phyloP scores from a whole-genome alignment of 352 stramenopile genomes.

The Phytophthora ramorum region DNA sequence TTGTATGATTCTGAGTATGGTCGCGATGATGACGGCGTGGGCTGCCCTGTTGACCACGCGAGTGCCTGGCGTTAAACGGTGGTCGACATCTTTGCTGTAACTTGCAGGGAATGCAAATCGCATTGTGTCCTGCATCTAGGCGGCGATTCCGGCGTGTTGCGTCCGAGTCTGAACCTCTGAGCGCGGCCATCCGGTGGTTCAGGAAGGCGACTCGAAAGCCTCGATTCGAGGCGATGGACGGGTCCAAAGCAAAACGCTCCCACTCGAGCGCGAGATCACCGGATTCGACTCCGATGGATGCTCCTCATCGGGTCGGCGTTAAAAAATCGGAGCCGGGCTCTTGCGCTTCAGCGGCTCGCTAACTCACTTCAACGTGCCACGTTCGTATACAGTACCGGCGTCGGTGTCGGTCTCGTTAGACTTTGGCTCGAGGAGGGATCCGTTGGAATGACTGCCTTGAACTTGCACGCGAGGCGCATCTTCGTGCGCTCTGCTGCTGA shows the following conservation, averaged over 20 bases:
- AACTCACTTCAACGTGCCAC: slow-evolving; percentile 33
- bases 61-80: neutral
- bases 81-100: neutral
- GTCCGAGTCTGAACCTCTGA: neutral
- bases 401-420: neutral
- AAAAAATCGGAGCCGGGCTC: slow-evolving; percentile 11
- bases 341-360: slow-evolving; percentile 28
- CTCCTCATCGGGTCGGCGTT: slow-evolving; percentile 16
- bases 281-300: slow-evolving; percentile 4
- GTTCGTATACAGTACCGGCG: slow-evolving; percentile 13
- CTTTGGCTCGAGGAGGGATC: slow-evolving; percentile 1
- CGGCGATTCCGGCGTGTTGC: neutral
- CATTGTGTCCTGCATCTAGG: neutral
- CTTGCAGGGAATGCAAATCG: neutral
- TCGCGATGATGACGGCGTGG: neutral
- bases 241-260: neutral
- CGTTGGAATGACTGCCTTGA: slow-evolving; percentile 9
- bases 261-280: neutral
- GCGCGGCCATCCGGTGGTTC: neutral
- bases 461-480: slow-evolving; percentile 1
- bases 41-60: neutral
- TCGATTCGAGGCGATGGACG: neutral
- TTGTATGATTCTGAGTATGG: neutral
- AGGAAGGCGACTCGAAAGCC: neutral
- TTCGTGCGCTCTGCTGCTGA: slow-evolving; percentile 7